Evolutionary conservation across 768 basidiomycete genomes (phyloP), one percentile per base, ranked within the genome.

Genomic region (button mushroom (Agaricus bisporus)): DNA sequence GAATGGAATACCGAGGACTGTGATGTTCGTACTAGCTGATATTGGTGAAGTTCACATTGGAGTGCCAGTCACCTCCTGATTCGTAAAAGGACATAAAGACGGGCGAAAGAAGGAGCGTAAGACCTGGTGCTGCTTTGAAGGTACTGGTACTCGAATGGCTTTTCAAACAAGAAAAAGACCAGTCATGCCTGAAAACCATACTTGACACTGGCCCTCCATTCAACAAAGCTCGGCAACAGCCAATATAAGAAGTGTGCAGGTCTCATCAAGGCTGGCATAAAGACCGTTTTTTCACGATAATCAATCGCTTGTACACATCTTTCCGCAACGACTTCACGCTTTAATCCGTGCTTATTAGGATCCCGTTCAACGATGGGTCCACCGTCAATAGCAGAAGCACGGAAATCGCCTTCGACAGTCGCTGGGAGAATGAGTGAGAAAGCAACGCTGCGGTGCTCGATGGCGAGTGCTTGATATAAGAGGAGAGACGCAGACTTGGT

Each of bases 401-500:
- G 83, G 68, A 92, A 92, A 60, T 78, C 73, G 36, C 89, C 88
- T 59, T 88, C 80, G 28, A 92, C 78, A 10, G 88, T 90, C 32
- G 75, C 74, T 7, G 89, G 88, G 2, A 90, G 64, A 60, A 86
- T 60, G 53, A 73, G 72, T 0, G 82, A 74, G 66, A 91, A 91
- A 0, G 68, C 43, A 59, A 94, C 80, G 2, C 67, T 62, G 5
- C 88, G 86, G 57, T 92, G 85, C 59, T 93, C 91, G 55, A 91
- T 87, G 4, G 90, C 72, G 29, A 93, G 80, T 0, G 86, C 75
- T 66, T 89, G 88, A 66, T 83, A 92, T 52, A 94, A 81, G 5
- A 85, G 58, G 26, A 90, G 77, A 1, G 87, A 82, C 0, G 92
- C 88, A 2, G 86, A 75, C 66, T 98, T 97, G 9, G 87, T 89